These are phyloP conservation scores for Porcisia hertigi DNA, from an alignment of 208 protist genomes.

Conservation along the genomic window DNA sequence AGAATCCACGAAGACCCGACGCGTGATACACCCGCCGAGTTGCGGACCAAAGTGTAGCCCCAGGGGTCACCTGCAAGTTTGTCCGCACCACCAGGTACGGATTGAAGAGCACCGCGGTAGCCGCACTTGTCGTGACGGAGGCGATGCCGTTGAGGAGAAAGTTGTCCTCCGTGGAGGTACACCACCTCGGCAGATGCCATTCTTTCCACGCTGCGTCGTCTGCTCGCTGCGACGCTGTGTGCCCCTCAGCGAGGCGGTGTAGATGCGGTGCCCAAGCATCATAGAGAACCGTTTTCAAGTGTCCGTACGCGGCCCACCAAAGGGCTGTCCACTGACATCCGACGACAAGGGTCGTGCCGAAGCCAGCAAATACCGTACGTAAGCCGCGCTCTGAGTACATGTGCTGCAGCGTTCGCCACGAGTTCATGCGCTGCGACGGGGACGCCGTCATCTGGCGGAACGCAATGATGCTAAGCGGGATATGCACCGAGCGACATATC, in stretches of 20 bases:
- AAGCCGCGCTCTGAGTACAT: slow-evolving; percentile 75
- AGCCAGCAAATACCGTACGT: slow-evolving; percentile 74
- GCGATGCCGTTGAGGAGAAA: slow-evolving; percentile 62
- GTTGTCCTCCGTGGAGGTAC: slow-evolving; percentile 70
- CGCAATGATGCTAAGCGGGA: slow-evolving; percentile 81
- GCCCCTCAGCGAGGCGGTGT: slow-evolving; percentile 8
- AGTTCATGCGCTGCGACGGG: slow-evolving; percentile 3
- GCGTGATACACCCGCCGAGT: slow-evolving; percentile 48
- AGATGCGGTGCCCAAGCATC: slow-evolving; percentile 33
- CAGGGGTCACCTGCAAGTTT: slow-evolving; percentile 74
- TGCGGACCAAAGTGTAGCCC: slow-evolving; percentile 57
- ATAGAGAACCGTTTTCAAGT: slow-evolving; percentile 61
- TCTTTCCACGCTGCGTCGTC: background rate
- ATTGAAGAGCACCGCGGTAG: slow-evolving; percentile 81
- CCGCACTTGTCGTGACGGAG: slow-evolving; percentile 63
- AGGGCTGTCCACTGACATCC: slow-evolving; percentile 84
- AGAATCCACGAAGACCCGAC: slow-evolving; percentile 71
- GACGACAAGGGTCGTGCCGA: slow-evolving; percentile 75
- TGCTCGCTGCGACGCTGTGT: background rate
- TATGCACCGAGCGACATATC: slow-evolving; percentile 66
- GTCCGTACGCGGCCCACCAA: slow-evolving; percentile 81
- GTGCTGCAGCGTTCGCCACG: slow-evolving; percentile 27
- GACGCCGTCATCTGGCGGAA: slow-evolving; percentile 82
- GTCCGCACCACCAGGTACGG: slow-evolving; percentile 84
- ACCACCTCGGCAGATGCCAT: slow-evolving; percentile 39